phyloP scores from a whole-genome alignment of 2,329 filamentous ascomycete species.

The Cercospora sojina region DNA sequence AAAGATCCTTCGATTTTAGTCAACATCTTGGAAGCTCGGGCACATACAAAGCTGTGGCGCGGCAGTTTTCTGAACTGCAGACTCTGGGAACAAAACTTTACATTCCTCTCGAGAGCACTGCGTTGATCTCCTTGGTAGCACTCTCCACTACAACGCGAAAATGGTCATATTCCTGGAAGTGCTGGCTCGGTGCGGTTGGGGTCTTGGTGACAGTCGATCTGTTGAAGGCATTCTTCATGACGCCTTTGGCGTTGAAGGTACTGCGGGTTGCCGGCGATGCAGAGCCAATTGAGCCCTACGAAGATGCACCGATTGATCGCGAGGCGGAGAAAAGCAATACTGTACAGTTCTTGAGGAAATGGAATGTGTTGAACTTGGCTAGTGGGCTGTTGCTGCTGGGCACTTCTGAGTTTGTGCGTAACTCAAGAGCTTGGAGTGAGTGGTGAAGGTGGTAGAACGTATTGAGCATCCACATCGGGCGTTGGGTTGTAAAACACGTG shows the following conservation, averaged over 20 bases:
- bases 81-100: constrained; percentile 26
- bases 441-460: background rate
- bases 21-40: constrained; percentile 21
- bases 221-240: constrained; percentile 29
- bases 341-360: constrained; percentile 31
- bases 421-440: background rate
- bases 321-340: constrained; percentile 34
- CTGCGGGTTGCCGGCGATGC: constrained; percentile 31
- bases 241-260: constrained; percentile 31
- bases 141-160: constrained; percentile 25
- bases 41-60: constrained; percentile 33
- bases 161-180: constrained; percentile 19
- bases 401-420: background rate
- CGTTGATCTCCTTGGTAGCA: constrained; percentile 25
- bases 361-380: constrained; percentile 18
- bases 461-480: background rate
- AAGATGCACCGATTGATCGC: constrained; percentile 34
- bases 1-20: constrained; percentile 20
- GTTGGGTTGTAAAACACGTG: background rate
- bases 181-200: constrained; percentile 29
- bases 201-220: constrained; percentile 29
- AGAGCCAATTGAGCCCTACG: constrained; percentile 34
- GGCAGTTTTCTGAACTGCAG: constrained; percentile 31
- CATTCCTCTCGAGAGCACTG: constrained; percentile 29
- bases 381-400: constrained; percentile 4